These are phyloP conservation scores for Colletotrichum gloeosporioides DNA, from an alignment of 2,329 filamentous ascomycete genomes.

Conservation along the genomic window DNA sequence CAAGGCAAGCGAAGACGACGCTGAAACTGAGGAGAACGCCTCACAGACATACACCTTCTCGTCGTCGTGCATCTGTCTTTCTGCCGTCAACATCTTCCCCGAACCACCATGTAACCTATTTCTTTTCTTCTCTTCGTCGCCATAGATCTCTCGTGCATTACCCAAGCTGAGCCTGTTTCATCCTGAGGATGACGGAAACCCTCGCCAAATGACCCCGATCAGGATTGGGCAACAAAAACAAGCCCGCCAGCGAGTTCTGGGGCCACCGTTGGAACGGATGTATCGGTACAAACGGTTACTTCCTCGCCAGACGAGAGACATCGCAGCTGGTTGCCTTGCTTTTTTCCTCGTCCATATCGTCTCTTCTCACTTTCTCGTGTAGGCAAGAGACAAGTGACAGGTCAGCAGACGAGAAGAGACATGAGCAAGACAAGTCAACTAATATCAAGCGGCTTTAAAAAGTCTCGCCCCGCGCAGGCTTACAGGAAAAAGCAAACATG, in stretches of 20 bases:
- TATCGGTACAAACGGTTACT: constrained; percentile 8
- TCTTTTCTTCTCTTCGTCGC: constrained; percentile 1
- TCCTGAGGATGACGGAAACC: not conserved
- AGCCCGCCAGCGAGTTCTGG: not conserved
- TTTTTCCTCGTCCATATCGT: not conserved
- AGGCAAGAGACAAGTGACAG: constrained; percentile 8
- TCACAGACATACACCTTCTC: not conserved
- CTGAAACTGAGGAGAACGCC: not conserved
- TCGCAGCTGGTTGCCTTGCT: not conserved
- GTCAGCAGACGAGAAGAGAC: constrained; percentile 8
- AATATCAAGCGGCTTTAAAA: not conserved
- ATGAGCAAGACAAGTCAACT: constrained; percentile 4
- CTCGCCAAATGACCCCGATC: constrained; percentile 5
- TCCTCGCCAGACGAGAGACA: not conserved
- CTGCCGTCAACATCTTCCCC: not conserved
- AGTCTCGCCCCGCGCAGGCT: not conserved
- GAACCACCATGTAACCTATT: not conserved
- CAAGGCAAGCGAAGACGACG: not conserved
- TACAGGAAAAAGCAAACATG: constrained; percentile 12
- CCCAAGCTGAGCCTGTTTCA: not conserved
- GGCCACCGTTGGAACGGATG: not conserved
- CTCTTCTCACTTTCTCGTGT: constrained; percentile 7
- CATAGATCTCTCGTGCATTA: not conserved
- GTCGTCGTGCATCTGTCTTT: not conserved
- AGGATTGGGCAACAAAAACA: not conserved